Evolutionary conservation across 148 eudicot species (phyloP).

Genomic region (Polygonum aviculare): DNA sequence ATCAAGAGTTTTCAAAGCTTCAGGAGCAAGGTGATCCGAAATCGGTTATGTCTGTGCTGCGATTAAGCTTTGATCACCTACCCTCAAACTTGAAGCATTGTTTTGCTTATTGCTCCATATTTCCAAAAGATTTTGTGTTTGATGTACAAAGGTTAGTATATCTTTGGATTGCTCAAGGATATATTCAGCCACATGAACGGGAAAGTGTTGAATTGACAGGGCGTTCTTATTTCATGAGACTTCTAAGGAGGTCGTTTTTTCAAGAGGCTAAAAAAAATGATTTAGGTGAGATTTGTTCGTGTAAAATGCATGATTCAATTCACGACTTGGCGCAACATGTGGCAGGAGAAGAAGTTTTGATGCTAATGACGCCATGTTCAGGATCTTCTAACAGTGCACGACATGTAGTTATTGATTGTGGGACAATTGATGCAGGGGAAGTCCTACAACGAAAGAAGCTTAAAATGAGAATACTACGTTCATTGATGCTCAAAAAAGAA

Average conservation of each 20-base stretch:
- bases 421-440: background rate
- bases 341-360: slow-evolving; percentile 11
- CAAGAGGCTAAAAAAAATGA: slow-evolving; percentile 16
- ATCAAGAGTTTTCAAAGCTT: no score
- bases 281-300: background rate
- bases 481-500: background rate
- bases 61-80: no score
- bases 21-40: no score
- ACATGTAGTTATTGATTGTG: background rate
- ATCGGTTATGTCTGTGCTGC: no score
- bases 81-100: no score
- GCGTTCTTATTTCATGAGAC: slow-evolving; percentile 14
- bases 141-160: slow-evolving; percentile 9
- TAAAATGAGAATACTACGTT: background rate
- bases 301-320: slow-evolving; percentile 35
- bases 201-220: background rate
- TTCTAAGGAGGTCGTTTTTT: slow-evolving; percentile 23
- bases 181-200: slow-evolving; percentile 4
- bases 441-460: background rate
- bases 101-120: no score
- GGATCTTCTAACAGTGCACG: background rate
- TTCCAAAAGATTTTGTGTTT: slow-evolving; percentile 21
- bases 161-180: slow-evolving; percentile 24
- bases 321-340: slow-evolving; percentile 35
- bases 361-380: background rate